Evolutionary conservation across 1,139 yeast species (phyloP).

Genomic region (Diutina pseudorugosa): DNA sequence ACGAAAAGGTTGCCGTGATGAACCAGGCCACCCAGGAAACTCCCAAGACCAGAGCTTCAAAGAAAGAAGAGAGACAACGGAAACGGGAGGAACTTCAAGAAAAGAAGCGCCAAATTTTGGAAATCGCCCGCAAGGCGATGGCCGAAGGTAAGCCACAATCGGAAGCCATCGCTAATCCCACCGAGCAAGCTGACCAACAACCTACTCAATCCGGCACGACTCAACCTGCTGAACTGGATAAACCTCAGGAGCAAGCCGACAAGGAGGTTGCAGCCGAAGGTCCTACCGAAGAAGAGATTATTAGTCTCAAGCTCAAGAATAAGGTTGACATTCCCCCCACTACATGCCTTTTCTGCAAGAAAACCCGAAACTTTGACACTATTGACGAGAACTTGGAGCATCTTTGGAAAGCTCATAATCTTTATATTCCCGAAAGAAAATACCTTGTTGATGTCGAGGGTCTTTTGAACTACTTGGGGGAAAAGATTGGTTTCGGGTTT

Average conservation of each 20-base stretch:
- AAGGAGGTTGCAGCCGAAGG: conserved; percentile 14
- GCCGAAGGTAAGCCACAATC: not conserved
- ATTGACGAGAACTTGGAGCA: conserved; percentile 48
- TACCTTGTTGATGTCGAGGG: conserved; percentile 64
- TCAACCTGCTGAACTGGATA: not conserved
- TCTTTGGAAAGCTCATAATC: conserved; percentile 68
- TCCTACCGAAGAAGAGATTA: conserved; percentile 32
- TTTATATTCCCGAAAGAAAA: conserved; percentile 73
- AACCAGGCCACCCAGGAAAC: not conserved
- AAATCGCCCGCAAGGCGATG: not conserved
- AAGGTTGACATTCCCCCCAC: conserved; percentile 52
- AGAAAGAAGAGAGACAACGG: conserved; percentile 12
- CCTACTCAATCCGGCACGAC: not conserved
- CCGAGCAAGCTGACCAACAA: not conserved
- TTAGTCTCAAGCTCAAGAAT: conserved; percentile 44
- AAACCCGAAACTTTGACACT: conserved; percentile 15
- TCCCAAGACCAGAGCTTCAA: not conserved
- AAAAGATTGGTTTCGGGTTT: conserved; percentile 74
- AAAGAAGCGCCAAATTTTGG: conserved; percentile 1
- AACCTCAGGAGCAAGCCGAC: conserved; percentile 5
- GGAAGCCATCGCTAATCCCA: not conserved
- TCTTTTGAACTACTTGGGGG: conserved; percentile 60
- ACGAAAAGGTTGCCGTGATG: conserved; percentile 44
- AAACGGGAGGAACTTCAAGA: conserved; percentile 17
- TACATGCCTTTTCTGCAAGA: conserved; percentile 61